Evolutionary conservation across 768 basidiomycete genomes (phyloP).

Genomic region (Pleurotus sapidus): DNA sequence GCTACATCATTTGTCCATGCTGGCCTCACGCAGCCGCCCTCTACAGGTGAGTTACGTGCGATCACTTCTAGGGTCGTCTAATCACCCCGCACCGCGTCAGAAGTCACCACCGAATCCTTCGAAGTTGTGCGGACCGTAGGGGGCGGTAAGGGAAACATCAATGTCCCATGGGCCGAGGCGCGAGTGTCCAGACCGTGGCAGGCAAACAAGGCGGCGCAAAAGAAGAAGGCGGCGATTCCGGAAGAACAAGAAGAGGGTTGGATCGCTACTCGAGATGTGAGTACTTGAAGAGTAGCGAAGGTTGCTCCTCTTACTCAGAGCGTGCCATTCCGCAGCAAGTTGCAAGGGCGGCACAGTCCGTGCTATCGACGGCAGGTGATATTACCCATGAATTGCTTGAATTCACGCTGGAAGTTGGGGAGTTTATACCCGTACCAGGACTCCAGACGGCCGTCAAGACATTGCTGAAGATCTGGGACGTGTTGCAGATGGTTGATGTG

Average conservation of each 20-base stretch:
- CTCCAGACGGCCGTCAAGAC: constrained; percentile 48
- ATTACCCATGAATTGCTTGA: constrained; percentile 43
- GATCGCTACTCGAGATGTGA: constrained; percentile 24
- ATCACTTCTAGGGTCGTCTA: too few species aligned
- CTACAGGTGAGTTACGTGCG: too few species aligned
- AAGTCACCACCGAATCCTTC: too few species aligned
- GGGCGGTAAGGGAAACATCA: too few species aligned
- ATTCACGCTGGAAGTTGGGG: constrained; percentile 37
- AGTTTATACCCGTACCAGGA: constrained; percentile 54
- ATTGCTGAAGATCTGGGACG: constrained; percentile 63
- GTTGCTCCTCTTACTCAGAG: background rate
- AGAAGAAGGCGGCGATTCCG: constrained; percentile 30
- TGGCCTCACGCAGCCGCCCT: too few species aligned
- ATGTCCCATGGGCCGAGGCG: background rate
- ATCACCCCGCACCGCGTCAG: too few species aligned
- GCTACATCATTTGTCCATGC: too few species aligned
- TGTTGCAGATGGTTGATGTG: constrained; percentile 59
- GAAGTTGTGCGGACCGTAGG: too few species aligned
- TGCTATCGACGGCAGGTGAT: constrained; percentile 37
- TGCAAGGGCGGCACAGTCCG: constrained; percentile 31
- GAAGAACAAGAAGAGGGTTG: constrained; percentile 37
- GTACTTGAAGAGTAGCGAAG: background rate
- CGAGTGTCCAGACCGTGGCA: background rate
- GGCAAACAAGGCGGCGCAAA: background rate
- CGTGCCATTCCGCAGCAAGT: constrained; percentile 24